Conservation (phyloP, 1,284 basidiomycete species). For the Cryptococcus sp. region DNA sequence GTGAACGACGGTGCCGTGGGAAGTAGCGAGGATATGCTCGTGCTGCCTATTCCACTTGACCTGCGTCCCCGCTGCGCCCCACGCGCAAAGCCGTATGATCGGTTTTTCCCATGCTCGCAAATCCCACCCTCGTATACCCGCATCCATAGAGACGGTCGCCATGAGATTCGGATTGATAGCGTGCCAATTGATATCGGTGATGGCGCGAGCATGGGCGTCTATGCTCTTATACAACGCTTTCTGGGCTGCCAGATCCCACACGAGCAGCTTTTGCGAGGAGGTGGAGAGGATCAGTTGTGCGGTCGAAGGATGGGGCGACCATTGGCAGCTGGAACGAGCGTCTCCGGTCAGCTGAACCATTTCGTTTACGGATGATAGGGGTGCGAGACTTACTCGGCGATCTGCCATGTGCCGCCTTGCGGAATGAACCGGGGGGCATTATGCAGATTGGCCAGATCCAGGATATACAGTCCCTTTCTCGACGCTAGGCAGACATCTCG, state of each 20-base stretch:
- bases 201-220: slow-evolving; percentile 84
- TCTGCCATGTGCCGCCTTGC: slow-evolving; percentile 95
- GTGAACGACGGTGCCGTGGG: slow-evolving; percentile 74
- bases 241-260: slow-evolving; percentile 80
- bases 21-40: slow-evolving; percentile 79
- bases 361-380: too few species aligned
- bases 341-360: too few species aligned
- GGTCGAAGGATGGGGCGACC: slow-evolving; percentile 86
- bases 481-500: slow-evolving; percentile 59
- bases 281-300: slow-evolving; percentile 93
- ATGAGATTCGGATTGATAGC: slow-evolving; percentile 71
- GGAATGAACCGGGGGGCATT: slow-evolving; percentile 89
- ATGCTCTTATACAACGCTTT: slow-evolving; percentile 75
- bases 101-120: slow-evolving; percentile 56
- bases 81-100: slow-evolving; percentile 53
- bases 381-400: slow-evolving; percentile 63
- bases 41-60: slow-evolving; percentile 93
- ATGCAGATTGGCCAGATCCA: slow-evolving; percentile 85
- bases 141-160: slow-evolving; percentile 57
- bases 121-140: slow-evolving; percentile 71
- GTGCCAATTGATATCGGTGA: slow-evolving; percentile 97
- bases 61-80: slow-evolving; percentile 65
- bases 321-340: slow-evolving; percentile 66
- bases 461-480: slow-evolving; percentile 91
- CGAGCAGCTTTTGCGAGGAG: slow-evolving; percentile 90